Base-by-base conservation (phyloP, 2,329 filamentous ascomycete species). In the Botrytis squamosa region DNA sequence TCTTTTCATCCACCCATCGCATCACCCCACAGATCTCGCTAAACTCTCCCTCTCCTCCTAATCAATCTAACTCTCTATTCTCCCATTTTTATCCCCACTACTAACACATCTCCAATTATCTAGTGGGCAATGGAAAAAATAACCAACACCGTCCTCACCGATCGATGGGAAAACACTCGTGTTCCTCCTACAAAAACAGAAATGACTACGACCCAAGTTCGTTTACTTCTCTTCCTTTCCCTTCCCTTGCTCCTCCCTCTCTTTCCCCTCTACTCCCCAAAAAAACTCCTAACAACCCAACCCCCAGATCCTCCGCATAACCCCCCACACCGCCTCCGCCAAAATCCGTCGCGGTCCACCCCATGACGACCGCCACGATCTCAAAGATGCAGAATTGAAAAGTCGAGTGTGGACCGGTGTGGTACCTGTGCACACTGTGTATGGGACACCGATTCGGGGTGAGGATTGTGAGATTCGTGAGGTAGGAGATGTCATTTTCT, bases 111-210 rank as follows among this genome's bases (percentile, higher is more conserved):
- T 29, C 18, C n/a, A 8, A 40, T 8, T 9, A 57, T 18, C 38
- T 36, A 71, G 8, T 96, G 88, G 83, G 93, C 93, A 12, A 92
- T 97, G 89, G 84, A 90, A 78, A 84, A 92, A 73, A 91, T 97
- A 80, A 97, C 93, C 2, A 87, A 97, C 81, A 86, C 87, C 55
- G 89, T 95, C 20, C 86, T 95, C 3, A 86, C 89, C 0, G 85
- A 86, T 20, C 89, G 93, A 8, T 97, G 92, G 90, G 84, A 86
- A 29, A 85, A 92, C 79, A 88, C 89, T 25, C 88, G 94, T 6
- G 84, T 90, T 9, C 93, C 93, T 7, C 93, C 93, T 1, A 92
- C 90, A 63, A 85, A 85, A 65, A 89, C 90, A 18, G 94, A 97
- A 85, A 88, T 96, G 85, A 88, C 89, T 74, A 90, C 88, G 74